Evolutionary conservation across 2,329 filamentous ascomycete genomes (phyloP), one percentile per base, ranked within the genome.

Genomic region (Fusarium algeriense): DNA sequence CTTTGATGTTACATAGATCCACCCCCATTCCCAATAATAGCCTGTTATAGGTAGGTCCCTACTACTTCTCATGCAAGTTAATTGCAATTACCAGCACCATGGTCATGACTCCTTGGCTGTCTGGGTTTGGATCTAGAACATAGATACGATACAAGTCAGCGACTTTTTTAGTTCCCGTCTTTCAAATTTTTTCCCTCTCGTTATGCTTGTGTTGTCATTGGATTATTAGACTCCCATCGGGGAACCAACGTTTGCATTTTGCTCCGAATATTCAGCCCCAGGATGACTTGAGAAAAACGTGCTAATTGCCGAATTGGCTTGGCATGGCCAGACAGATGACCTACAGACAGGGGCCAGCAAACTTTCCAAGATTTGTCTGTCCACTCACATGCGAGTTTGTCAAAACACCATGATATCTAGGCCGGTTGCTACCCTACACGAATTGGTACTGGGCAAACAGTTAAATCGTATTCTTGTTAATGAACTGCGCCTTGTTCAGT

Each of bases 351-450:
- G 64, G 69, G 37, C 23, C 48, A 44, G 44, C 40, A 64, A 72
- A 61, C 52, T 55, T 54, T 65, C 20, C 55, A 54, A 41, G 50
- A 46, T 32, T 44, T 46, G n/a, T 46, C 65, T 58, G 53, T 35
- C 60, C 69, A 71, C 52, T 72, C 56, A 72, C 52, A 72, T 28
- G 30, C 55, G 46, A 66, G 55, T 59, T 38, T 65, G 37, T 48
- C 50, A 52, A 54, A 69, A 71, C 60, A 69, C 44, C 52, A 61
- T 15, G 46, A 45, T 48, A 43, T 45, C 54, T 30, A 45, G 34
- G 20, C 44, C 37, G 20, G 12, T 45, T 64, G 32, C 70, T 73
- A 73, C 70, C 70, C 66, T 73, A 60, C n/a, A 67, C 57, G 30
- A 58, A 30, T 23, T 26, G 41, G 52, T 57, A 13, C 30, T 37